Base-by-base conservation (phyloP, 169 alveolate genomes). In the Blepharisma undulans region DNA sequence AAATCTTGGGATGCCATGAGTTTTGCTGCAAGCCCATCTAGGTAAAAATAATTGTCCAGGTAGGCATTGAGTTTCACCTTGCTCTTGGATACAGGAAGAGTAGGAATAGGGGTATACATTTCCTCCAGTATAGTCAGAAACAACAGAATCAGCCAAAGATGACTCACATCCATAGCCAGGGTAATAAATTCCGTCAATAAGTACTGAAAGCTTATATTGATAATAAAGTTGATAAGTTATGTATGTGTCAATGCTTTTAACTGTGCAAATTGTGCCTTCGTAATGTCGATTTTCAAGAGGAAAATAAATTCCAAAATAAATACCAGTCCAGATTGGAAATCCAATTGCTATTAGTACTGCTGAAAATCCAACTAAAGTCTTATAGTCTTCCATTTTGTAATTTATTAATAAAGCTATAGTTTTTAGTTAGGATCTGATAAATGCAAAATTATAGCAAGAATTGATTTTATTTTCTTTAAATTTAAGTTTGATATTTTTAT, bases 101-200 rank as follows among this genome's bases (percentile, higher is more conserved):
- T 74, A 74, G 29, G 29, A 25, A 29, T 74, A 74, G 29, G 80
- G 80, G 16, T 74, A 74, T 25, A 29, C 10, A 29, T 74, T 74
- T 0, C 29, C 33, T 74, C 12, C 36, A 18, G 33, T 74, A 29
- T 74, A 74, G 12, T 74, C 33, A 74, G 29, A 1, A 8, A 5
- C 36, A 25, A 4, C 10, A 29, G 29, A 22, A 29, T 74, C 33
- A 29, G 29, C 30, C 10, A 22, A 1, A 74, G 7, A 8, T 0
- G 80, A 74, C 80, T 74, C 80, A 5, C 29, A 74, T 14, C 36
- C 80, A 5, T 74, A 74, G 80, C 80, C 80, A 25, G 80, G 80
- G 80, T 74, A 74, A 25, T 74, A 74, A 29, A 25, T 18, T 22
- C 33, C 80, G 16, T 74, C 80, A 25, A 74, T 74, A 25, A 25